Evolutionary conservation across 2,329 filamentous ascomycete species (phyloP).

Genomic region (Penicillium sp.): DNA sequence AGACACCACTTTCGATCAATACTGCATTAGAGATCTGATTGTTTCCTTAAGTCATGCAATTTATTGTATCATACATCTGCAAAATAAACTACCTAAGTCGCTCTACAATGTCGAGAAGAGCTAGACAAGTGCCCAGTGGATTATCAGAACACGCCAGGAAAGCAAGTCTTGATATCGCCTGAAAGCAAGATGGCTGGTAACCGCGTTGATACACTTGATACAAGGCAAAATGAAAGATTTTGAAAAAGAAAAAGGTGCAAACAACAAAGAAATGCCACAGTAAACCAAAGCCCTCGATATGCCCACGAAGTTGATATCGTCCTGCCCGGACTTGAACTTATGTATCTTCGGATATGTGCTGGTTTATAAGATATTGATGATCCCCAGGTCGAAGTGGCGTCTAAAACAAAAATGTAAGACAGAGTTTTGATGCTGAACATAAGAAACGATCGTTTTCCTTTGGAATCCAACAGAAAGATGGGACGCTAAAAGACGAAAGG

Average conservation of each 20-base stretch:
- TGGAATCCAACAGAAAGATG: constrained; percentile 25
- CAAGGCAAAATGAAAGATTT: constrained; percentile 9
- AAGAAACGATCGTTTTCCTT: constrained; percentile 10
- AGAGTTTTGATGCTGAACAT: constrained; percentile 13
- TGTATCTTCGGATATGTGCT: constrained; percentile 26
- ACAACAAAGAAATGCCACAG: constrained; percentile 14
- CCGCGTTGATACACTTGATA: background rate
- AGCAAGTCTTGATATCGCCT: background rate
- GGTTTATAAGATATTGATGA: constrained; percentile 24
- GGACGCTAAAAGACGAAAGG: constrained; percentile 19
- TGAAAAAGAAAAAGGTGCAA: constrained; percentile 7
- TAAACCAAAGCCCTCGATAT: constrained; percentile 27
- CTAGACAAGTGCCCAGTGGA: background rate
- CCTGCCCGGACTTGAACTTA: constrained; percentile 14
- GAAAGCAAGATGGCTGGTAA: background rate
- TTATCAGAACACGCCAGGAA: background rate
- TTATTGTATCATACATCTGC: constrained; percentile 12
- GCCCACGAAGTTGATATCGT: constrained; percentile 17
- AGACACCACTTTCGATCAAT: background rate
- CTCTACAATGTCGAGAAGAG: constrained; percentile 2
- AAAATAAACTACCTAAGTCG: constrained; percentile 8
- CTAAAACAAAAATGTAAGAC: constrained; percentile 20
- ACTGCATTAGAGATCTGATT: background rate
- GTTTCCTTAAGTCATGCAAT: background rate
- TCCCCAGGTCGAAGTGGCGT: constrained; percentile 23